Evolutionary conservation across 164 flowering plant genomes (phyloP), one percentile per base, ranked within the genome.

Genomic region (Liquidambar formosana): DNA sequence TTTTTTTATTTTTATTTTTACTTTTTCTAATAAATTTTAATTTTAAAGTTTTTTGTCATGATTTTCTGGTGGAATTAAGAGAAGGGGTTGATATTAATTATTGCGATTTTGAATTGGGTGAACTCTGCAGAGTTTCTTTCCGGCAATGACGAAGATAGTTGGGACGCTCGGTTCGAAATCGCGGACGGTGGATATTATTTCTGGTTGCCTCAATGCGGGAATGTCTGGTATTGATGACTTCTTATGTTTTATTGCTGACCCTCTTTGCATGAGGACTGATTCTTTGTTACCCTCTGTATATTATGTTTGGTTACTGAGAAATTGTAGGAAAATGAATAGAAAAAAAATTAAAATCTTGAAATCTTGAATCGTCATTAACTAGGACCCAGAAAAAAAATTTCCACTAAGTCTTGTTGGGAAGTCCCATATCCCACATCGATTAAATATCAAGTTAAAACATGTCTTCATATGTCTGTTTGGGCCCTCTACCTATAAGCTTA

Each of bases 61-160:
- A 51, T 51, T 51, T n/a, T n/a, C n/a, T n/a, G n/a, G n/a, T n/a
- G n/a, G 54, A 51, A 51, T n/a, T 4, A 48, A 51, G 21, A n/a
- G n/a, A 19, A 51, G n/a, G n/a, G 18, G 16, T 51, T 51, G 1
- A n/a, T 65, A 26, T 49, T 61, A 27, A 15, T 52, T 16, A 11
- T 25, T 57, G 33, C 63, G 64, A 26, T 62, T 33, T 45, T 61
- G 46, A 43, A 8, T 10, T 26, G 63, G 41, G 53, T 75, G 48
- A 12, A 19, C 60, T 71, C 21, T 41, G 78, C 78, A 89, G 92
- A 78, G 38, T 71, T 81, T 85, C 67, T 89, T 85, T 57, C 86
- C 96, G 18, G 86, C 96, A 41, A 84, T 88, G 93, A 84, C 96
- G 4, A 90, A 86, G 80, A 85, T 90, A 26, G 88, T 90, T 0